These are phyloP conservation scores for Arthroderma uncinatum DNA, from an alignment of 2,329 filamentous ascomycete genomes.

Conservation along the genomic window DNA sequence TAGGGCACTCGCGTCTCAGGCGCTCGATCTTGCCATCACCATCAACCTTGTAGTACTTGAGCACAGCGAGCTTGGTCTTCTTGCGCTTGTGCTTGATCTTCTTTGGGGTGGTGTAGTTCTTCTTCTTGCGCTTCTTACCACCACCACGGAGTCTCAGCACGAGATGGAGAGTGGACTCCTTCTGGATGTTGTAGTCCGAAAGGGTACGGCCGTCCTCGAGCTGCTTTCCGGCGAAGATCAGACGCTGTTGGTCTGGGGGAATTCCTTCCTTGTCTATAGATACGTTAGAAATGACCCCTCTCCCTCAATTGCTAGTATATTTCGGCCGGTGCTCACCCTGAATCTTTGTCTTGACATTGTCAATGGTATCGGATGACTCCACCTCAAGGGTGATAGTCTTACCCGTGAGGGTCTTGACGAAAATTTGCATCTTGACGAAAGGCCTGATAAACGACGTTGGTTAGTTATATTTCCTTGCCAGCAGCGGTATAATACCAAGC, in stretches of 20 bases:
- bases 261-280: slow-evolving; percentile 98
- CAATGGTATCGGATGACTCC: slow-evolving; percentile 98
- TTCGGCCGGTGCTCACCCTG: slow-evolving; percentile 42
- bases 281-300: neutral
- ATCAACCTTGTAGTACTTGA: slow-evolving; percentile 99
- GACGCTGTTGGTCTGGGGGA: slow-evolving; percentile 94
- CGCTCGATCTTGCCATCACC: slow-evolving; percentile 99
- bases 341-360: slow-evolving; percentile 99
- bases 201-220: slow-evolving; percentile 98
- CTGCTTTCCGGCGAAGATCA: slow-evolving; percentile 99
- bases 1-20: slow-evolving; percentile 92
- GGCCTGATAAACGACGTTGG: slow-evolving; percentile 22
- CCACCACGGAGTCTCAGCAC: slow-evolving; percentile 97
- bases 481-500: neutral
- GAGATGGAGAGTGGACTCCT: slow-evolving; percentile 97
- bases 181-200: slow-evolving; percentile 99
- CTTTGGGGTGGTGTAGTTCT: slow-evolving; percentile 99
- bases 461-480: neutral
- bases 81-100: slow-evolving; percentile 99
- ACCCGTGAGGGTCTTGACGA: slow-evolving; percentile 71
- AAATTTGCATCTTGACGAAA: slow-evolving; percentile 42
- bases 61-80: slow-evolving; percentile 99
- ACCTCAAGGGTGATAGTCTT: slow-evolving; percentile 99
- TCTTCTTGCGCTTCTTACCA: slow-evolving; percentile 99
- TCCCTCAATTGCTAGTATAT: neutral